Conservation (phyloP, 1,139 yeast species). For the Geotrichum bryndzae region DNA sequence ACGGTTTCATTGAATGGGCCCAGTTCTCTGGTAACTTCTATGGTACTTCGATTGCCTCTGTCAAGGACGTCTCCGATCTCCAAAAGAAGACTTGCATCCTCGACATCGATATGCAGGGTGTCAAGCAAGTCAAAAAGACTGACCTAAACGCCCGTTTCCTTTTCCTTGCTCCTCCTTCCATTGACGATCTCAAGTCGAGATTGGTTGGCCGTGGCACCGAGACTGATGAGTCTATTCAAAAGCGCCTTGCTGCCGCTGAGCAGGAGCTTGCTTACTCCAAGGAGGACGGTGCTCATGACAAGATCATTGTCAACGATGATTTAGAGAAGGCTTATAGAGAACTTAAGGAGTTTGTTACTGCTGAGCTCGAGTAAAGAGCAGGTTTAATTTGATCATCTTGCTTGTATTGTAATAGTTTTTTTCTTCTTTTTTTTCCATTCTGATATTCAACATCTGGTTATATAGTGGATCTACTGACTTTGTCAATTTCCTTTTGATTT, state of each 20-base stretch:
- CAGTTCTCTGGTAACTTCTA: constrained; percentile 95
- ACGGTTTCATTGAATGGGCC: constrained; percentile 93
- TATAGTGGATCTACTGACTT: too few relatives aligned
- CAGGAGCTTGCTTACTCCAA: constrained; percentile 84
- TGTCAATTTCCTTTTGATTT: too few relatives aligned
- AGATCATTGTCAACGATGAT: constrained; percentile 82
- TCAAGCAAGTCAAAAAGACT: constrained; percentile 78
- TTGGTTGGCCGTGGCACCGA: constrained; percentile 91
- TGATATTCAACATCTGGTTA: too few relatives aligned
- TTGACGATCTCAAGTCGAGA: constrained; percentile 67
- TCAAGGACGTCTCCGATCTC: constrained; percentile 57
- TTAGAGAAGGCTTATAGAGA: constrained; percentile 81
- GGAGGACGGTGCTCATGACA: constrained; percentile 85
- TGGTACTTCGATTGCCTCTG: constrained; percentile 86
- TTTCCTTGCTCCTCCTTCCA: constrained; percentile 88
- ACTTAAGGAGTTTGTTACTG: constrained; percentile 53
- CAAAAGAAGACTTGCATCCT: constrained; percentile 66
- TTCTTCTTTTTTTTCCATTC: neutral
- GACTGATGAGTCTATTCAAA: constrained; percentile 72
- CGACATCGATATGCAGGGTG: constrained; percentile 99
- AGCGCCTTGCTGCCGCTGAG: constrained; percentile 79
- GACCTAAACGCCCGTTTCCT: constrained; percentile 77
- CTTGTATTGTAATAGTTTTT: neutral
- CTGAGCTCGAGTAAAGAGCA: constrained; percentile 6
- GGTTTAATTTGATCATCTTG: neutral